phyloP scores from a whole-genome alignment of 2,329 filamentous ascomycete genomes.

The Diaporthe humulicola region DNA sequence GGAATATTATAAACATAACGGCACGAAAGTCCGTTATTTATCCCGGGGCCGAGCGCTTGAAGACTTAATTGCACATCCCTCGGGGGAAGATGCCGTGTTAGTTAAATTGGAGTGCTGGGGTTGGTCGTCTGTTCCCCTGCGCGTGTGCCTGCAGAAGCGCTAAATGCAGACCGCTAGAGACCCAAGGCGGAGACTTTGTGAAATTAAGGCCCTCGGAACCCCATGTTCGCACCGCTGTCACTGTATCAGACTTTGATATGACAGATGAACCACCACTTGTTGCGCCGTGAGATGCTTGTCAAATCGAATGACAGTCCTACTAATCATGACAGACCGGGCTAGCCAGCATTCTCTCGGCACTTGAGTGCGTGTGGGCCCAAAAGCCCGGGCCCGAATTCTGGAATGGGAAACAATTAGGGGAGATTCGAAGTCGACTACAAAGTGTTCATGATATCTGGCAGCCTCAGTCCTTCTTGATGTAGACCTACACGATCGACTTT shows the following conservation, averaged over 20 bases:
- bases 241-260: background rate
- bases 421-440: background rate
- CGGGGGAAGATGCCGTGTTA: background rate
- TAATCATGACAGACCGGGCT: background rate
- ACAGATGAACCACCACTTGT: background rate
- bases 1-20: background rate
- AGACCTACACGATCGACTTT: background rate
- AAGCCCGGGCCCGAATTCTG: background rate
- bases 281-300: slow-evolving; percentile 1
- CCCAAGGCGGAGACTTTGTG: background rate
- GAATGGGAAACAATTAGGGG: background rate
- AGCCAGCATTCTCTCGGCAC: background rate
- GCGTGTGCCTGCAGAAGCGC: background rate
- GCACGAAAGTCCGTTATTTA: background rate
- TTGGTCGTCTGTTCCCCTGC: background rate
- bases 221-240: background rate
- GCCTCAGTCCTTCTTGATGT: background rate
- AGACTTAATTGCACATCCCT: background rate
- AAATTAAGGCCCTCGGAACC: slow-evolving; percentile 20
- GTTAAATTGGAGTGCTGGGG: slow-evolving; percentile 12
- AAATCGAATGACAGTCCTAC: background rate
- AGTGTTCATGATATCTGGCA: background rate
- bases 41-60: background rate
- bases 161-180: background rate
- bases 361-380: background rate